A percentile compares a stretch with the other conserved stretches of the same genome.
These are phyloP conservation scores for Tuber aestivum DNA, from an alignment of 495 filamentous ascomycete species.

Conservation along the genomic window DNA sequence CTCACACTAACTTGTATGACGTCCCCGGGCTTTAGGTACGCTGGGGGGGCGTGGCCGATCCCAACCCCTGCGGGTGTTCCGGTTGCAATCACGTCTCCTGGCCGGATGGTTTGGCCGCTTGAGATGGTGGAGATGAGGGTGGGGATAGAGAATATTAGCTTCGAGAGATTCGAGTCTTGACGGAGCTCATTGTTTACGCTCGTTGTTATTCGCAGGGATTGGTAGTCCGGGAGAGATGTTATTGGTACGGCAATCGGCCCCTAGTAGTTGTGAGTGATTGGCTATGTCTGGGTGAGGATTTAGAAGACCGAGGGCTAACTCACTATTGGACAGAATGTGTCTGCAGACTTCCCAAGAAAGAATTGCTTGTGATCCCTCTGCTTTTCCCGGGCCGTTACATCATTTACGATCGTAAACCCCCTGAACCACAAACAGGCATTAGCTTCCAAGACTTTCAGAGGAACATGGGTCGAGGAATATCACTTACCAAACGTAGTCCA, in stretches of 20 bases:
- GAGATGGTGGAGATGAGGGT: constrained; percentile 47
- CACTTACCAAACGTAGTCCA: constrained; percentile 50
- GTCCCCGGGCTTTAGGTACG: constrained; percentile 49
- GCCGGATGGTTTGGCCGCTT: constrained; percentile 46
- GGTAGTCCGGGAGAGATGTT: constrained; percentile 43
- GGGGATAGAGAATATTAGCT: constrained; percentile 49
- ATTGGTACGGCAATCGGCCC: constrained; percentile 52
- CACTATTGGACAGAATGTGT: constrained; percentile 55
- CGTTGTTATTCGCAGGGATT: constrained; percentile 46
- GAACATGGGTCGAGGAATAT: background rate
- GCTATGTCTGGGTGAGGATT: background rate
- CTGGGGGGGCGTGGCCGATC: constrained; percentile 48
- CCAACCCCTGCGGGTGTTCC: constrained; percentile 54
- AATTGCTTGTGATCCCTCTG: constrained; percentile 57
- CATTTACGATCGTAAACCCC: constrained; percentile 56
- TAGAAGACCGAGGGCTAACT: constrained; percentile 1
- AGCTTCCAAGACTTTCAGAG: constrained; percentile 6
- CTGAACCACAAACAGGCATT: constrained; percentile 8
- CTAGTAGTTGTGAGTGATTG: constrained; percentile 27
- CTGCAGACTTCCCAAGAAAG: constrained; percentile 53
- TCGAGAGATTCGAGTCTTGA: constrained; percentile 46
- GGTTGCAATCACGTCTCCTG: constrained; percentile 50
- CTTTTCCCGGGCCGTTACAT: constrained; percentile 53
- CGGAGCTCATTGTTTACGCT: constrained; percentile 48
- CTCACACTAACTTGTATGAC: constrained; percentile 46